Conservation (phyloP, 225 moss, liverwort and hornwort genomes). For the Polytrichum commune region DNA sequence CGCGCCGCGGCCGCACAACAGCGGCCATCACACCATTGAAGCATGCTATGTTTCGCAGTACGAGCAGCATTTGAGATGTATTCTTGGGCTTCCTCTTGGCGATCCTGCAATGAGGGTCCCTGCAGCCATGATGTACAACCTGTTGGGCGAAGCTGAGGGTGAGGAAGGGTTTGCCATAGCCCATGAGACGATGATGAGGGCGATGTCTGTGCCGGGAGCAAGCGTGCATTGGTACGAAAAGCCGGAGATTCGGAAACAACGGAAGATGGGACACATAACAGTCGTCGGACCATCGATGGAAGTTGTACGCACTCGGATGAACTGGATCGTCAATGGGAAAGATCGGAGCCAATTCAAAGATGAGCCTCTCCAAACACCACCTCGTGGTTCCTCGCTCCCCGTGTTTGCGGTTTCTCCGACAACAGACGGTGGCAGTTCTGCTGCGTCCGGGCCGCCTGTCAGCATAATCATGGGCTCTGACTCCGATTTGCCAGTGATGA, state of each 20-base stretch:
- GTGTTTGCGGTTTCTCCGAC: no score
- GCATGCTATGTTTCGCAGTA: slow-evolving; percentile 89
- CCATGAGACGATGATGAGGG: slow-evolving; percentile 58
- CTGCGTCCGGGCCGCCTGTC: slow-evolving; percentile 34
- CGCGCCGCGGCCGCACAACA: slow-evolving; percentile 87
- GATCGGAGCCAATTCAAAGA: slow-evolving; percentile 33
- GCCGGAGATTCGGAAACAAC: slow-evolving; percentile 83
- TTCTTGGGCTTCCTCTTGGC: slow-evolving; percentile 89
- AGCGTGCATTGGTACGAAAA: slow-evolving; percentile 96
- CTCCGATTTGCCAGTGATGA: slow-evolving; percentile 90
- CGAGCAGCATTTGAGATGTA: slow-evolving; percentile 89
- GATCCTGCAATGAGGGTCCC: slow-evolving; percentile 90
- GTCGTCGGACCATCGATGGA: slow-evolving; percentile 68
- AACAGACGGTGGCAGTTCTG: no score
- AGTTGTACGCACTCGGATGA: slow-evolving; percentile 52
- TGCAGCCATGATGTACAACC: slow-evolving; percentile 81
- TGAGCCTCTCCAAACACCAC: neutral
- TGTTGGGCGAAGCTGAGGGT: slow-evolving; percentile 86
- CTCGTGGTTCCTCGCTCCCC: no score
- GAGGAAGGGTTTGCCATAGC: slow-evolving; percentile 71
- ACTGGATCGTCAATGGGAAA: slow-evolving; percentile 46
- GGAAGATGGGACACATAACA: slow-evolving; percentile 96
- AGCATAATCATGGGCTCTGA: slow-evolving; percentile 95
- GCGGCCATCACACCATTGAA: slow-evolving; percentile 94
- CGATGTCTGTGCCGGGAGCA: slow-evolving; percentile 76